These are phyloP conservation scores for Catenaria anguillulae DNA, from an alignment of 371 early-diverging fungal genomes.

Conservation along the genomic window DNA sequence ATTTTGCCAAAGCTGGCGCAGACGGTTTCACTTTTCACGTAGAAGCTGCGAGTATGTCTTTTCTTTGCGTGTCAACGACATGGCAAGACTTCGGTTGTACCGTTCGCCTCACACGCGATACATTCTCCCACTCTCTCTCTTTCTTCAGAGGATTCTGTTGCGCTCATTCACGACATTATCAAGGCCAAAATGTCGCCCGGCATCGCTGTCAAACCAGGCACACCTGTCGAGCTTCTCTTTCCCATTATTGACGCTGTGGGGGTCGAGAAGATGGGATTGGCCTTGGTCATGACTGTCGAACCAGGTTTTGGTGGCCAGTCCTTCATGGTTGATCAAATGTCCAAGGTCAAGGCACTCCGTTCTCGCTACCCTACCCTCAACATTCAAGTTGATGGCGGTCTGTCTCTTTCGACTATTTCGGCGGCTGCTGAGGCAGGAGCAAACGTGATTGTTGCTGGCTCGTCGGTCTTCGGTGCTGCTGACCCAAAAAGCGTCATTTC, in stretches of 20 bases:
- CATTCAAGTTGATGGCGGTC: slow-evolving; percentile 97
- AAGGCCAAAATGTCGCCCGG: slow-evolving; percentile 83
- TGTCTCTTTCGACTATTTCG: slow-evolving; percentile 73
- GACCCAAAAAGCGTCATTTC: slow-evolving; percentile 56
- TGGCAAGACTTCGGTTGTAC: too few species aligned
- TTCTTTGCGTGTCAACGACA: too few species aligned
- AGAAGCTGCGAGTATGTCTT: slow-evolving; percentile 56
- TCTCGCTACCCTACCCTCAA: slow-evolving; percentile 66
- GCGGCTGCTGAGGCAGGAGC: slow-evolving; percentile 81
- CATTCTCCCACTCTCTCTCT: slow-evolving; percentile 2
- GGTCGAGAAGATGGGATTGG: slow-evolving; percentile 65
- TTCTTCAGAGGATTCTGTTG: slow-evolving; percentile 39
- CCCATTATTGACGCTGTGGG: slow-evolving; percentile 17
- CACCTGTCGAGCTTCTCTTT: slow-evolving; percentile 58
- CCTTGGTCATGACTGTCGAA: slow-evolving; percentile 97
- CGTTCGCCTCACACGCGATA: slow-evolving; percentile 5
- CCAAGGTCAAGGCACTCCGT: slow-evolving; percentile 62
- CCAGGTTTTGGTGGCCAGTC: slow-evolving; percentile 95
- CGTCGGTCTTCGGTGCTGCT: slow-evolving; percentile 75
- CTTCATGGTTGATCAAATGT: slow-evolving; percentile 74
- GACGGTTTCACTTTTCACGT: slow-evolving; percentile 81
- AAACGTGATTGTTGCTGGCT: slow-evolving; percentile 97
- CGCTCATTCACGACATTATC: slow-evolving; percentile 62
- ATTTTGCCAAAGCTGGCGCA: slow-evolving; percentile 89
- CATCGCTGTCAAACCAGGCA: slow-evolving; percentile 85